These are phyloP conservation scores for Arctium lappa DNA, from an alignment of 129 eudicot species.

Conservation along the genomic window DNA sequence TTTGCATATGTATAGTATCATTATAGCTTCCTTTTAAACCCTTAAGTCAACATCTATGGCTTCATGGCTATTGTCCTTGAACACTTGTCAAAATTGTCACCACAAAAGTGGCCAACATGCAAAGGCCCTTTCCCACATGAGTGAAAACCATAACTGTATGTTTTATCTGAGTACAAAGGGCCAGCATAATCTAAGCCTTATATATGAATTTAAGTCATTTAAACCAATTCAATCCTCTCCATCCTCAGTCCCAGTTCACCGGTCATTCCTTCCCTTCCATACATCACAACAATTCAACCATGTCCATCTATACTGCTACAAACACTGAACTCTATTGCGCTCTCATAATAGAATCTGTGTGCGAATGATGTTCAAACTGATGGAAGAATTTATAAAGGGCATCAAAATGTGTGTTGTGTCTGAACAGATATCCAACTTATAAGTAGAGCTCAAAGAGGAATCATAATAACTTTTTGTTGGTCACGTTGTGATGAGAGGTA, in stretches of 20 bases:
- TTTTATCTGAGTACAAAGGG: not conserved
- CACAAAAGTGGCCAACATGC: not conserved
- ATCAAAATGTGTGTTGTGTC: too few species aligned
- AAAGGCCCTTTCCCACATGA: not conserved
- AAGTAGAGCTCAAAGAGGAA: too few species aligned
- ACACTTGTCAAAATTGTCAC: not conserved
- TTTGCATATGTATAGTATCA: not conserved
- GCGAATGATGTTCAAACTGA: not conserved
- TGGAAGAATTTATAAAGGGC: not conserved
- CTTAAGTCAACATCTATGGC: not conserved
- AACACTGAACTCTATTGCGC: not conserved
- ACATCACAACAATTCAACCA: not conserved
- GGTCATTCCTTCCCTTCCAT: not conserved
- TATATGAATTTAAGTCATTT: not conserved
- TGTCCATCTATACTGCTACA: not conserved
- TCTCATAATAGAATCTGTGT: not conserved
- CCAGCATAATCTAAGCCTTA: not conserved
- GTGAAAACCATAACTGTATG: not conserved
- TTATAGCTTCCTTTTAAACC: slow-evolving; percentile 4
- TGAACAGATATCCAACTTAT: too few species aligned
- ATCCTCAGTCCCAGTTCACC: not conserved
- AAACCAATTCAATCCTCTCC: not conserved
- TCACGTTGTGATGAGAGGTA: too few species aligned
- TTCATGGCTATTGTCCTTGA: not conserved
- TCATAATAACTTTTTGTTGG: too few species aligned